These are phyloP conservation scores for Tylopilus vinaceipallidus DNA, from an alignment of 768 basidiomycete genomes.

Conservation along the genomic window DNA sequence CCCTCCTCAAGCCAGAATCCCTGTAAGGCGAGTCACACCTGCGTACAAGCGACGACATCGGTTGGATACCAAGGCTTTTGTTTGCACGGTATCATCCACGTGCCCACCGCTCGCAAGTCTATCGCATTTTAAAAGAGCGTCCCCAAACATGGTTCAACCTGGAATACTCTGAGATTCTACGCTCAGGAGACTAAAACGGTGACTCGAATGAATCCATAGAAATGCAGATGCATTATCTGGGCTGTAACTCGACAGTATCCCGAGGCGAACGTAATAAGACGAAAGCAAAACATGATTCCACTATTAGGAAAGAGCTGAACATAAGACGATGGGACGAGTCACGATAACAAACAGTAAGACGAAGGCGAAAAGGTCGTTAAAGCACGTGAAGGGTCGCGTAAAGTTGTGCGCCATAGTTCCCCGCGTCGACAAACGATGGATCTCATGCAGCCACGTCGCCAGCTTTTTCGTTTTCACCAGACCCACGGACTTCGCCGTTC, in stretches of 20 bases:
- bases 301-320: slow-evolving; percentile 16
- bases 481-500: slow-evolving; percentile 30
- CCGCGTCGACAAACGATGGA: slow-evolving; percentile 14
- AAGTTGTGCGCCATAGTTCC: slow-evolving; percentile 17
- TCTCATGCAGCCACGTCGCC: slow-evolving; percentile 26
- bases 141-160: no score
- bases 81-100: no score
- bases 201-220: slow-evolving; percentile 11
- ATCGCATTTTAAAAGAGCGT: no score
- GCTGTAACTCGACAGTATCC: slow-evolving; percentile 12
- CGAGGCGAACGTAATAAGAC: slow-evolving; percentile 19
- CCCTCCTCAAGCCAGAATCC: no score
- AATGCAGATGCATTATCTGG: slow-evolving; percentile 22
- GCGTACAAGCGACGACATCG: no score
- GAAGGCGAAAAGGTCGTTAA: slow-evolving; percentile 17
- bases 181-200: neutral
- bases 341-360: slow-evolving; percentile 8
- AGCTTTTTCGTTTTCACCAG: slow-evolving; percentile 28
- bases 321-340: slow-evolving; percentile 9
- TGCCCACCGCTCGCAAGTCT: no score
- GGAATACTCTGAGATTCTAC: neutral
- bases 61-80: no score
- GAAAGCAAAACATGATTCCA: slow-evolving; percentile 25
- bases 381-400: slow-evolving; percentile 16
- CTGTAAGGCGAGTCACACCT: no score